Conservation (phyloP, 257 asterid genomes). For the Nicotiana paniculata region DNA sequence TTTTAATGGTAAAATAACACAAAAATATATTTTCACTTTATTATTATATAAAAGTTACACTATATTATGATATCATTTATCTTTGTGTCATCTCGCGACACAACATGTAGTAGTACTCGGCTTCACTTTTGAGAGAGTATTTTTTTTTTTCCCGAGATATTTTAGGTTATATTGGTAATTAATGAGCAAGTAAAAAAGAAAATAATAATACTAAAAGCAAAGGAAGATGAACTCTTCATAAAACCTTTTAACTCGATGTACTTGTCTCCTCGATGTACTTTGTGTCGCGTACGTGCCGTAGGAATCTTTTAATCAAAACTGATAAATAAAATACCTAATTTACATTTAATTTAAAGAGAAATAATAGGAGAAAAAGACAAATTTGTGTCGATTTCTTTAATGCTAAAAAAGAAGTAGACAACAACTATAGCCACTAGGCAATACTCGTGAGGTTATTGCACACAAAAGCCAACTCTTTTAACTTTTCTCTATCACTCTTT, state of each 20-base stretch:
- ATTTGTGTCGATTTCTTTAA: not conserved
- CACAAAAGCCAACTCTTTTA: not conserved
- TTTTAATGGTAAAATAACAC: no score
- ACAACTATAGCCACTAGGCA: not conserved
- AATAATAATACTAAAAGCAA: no score
- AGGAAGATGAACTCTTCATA: no score
- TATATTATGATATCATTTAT: no score
- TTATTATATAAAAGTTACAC: no score
- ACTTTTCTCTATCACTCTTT: not conserved
- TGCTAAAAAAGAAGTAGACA: not conserved
- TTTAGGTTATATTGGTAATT: no score
- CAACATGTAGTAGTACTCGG: no score
- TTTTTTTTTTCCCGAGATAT: no score
- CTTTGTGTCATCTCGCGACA: no score
- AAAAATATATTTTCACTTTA: no score
- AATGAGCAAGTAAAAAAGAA: no score
- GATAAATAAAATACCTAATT: not conserved
- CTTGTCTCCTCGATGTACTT: not conserved
- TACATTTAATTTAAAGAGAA: not conserved
- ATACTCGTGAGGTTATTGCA: not conserved
- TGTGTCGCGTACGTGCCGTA: not conserved
- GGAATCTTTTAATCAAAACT: not conserved
- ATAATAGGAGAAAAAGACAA: not conserved
- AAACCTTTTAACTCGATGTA: not conserved
- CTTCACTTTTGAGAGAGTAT: no score